These are phyloP conservation scores for Cadophora gregata DNA, from an alignment of 2,329 filamentous ascomycete species.

Conservation along the genomic window DNA sequence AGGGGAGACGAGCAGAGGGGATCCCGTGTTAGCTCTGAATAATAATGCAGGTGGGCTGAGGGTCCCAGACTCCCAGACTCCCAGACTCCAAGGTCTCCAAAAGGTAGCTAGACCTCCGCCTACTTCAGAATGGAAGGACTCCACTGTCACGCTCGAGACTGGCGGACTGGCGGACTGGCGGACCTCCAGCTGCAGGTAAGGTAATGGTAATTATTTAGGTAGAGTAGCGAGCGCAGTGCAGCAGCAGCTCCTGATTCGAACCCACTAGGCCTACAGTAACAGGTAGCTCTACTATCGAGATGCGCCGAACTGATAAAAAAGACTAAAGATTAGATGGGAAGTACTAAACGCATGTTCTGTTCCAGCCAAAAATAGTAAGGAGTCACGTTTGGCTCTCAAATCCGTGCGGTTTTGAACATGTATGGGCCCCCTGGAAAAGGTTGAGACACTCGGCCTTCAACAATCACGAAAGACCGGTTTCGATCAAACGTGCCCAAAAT, in stretches of 20 bases:
- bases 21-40: neutral
- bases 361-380: neutral
- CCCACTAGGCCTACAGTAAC: neutral
- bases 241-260: neutral
- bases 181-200: too few relatives aligned
- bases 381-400: neutral
- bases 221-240: too few relatives aligned
- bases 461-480: neutral
- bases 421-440: neutral
- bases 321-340: neutral
- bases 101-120: neutral
- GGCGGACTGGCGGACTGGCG: too few relatives aligned
- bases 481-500: neutral
- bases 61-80: too few relatives aligned
- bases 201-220: too few relatives aligned
- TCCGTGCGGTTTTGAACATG: conserved; percentile 2
- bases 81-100: too few relatives aligned
- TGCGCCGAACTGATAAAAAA: neutral
- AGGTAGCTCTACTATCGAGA: neutral
- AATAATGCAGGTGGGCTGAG: neutral
- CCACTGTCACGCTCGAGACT: neutral
- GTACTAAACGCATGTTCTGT: neutral
- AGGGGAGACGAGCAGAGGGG: neutral
- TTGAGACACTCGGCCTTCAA: neutral
- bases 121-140: neutral